Base-by-base conservation (phyloP, 305 asterid genomes). In the Caryopteris hybrid region DNA sequence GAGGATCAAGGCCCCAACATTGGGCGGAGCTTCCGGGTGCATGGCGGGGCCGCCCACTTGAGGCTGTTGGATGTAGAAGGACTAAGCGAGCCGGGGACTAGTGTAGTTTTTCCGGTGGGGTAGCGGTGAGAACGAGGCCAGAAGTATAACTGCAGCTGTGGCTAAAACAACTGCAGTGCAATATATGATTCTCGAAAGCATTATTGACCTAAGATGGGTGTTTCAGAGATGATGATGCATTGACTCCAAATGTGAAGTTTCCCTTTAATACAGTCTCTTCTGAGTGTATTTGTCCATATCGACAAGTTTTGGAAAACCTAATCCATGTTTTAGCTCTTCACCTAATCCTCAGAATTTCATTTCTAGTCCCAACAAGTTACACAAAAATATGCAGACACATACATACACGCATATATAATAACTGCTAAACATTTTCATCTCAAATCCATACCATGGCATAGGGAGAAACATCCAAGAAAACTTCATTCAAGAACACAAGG, bases 31-130 rank as follows among this genome's bases (percentile, higher is more conserved):
- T 3, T 64, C 71, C 0, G 69, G 43, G 6, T 65, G 80, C 16
- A 21, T 0, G 53, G 75, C 33, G 0, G 79, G 45, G 64, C 75
- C 59, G 0, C 72, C 73, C 0, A 64, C 54, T 51, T 66, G 83
- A 12, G 96, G 94, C 45, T 86, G 96, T 60, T 82, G 94, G 41
- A 89, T 78, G 84, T 89, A 89, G 14, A 89, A 74, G 6, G 92
- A 84, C 34, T 87, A 36, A 58, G 88, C 73, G 2, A 84, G 45
- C 38, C 61, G 57, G 0, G 88, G 72, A 11, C 48, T 36, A 3
- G 61, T 10, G 29, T 63, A 50, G 70, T 10, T 61, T 6, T 53
- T 76, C 52, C 53, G 52, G 47, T 80, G 85, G 33, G 93, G 89
- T 6, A 79, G 20, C 13, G 94, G 96, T 14, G 92, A 86, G 74